Base-by-base conservation (phyloP, 805 yeast genomes). In the Hanseniaspora meyeri region DNA sequence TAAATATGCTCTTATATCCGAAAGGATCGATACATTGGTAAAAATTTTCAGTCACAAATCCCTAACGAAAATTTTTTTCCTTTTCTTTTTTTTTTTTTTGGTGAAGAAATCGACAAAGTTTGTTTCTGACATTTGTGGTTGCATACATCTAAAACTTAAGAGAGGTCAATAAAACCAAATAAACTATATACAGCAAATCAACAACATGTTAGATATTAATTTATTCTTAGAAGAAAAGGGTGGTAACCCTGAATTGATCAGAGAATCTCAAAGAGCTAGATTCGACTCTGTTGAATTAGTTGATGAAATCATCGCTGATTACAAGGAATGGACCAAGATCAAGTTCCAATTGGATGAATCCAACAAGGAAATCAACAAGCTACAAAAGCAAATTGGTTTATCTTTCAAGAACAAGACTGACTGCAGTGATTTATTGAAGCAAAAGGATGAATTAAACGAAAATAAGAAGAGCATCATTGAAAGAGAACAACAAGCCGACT, bases 211-310 rank as follows among this genome's bases (percentile, higher is more conserved):
- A 73, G 98, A 93, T 71, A 87, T 93, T 62, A 76, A 84, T 62
- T 85, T 86, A 68, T 93, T 93, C 70, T 83, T 93, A 64, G 95
- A 83, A 64, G 98, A 93, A 68, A 91, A 89, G 73, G 98, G 98
- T 59, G 98, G 98, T 60, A 81, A 90, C 70, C 96, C 98, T 45
- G 91, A 90, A 63, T 75, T 75, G 55, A 88, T 93, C 68, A 85
- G 85, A 70, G 80, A 75, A 66, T 90, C 97, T 40, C 98, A 93
- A 72, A 81, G 75, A 70, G 95, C 95, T 60, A 88, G 98, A 77
- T 95, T 95, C 60, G 97, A 80, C 64, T 75, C 93, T 38, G 97
- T 90, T 54, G 98, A 93, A 72, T 67, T 93, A 54, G 97, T 93
- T 53, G 98, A 93, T 70, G 96, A 91, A 74, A 90, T 93, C 69